Conservation (phyloP, 345 rosid species). For the Citrus inodora region DNA sequence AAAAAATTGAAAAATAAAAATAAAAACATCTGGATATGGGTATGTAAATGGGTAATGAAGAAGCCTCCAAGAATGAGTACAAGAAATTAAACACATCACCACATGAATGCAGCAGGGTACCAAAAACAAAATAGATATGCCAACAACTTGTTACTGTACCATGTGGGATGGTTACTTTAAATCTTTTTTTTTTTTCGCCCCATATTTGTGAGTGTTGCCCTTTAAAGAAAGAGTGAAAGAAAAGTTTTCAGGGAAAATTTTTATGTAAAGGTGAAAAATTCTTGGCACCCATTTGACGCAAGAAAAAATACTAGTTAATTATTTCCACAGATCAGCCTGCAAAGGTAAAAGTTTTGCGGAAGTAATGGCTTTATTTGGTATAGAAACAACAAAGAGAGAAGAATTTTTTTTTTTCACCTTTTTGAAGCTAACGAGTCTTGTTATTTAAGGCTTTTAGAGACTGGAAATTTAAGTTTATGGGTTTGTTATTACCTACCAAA, state of each 20-base stretch:
- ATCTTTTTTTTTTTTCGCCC: not conserved
- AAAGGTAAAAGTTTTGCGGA: not conserved
- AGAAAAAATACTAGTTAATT: not conserved
- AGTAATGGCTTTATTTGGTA: not conserved
- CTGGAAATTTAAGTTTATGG: not conserved
- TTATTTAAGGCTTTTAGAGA: not conserved
- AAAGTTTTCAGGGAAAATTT: slow-evolving; percentile 12
- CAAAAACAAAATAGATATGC: slow-evolving; percentile 25
- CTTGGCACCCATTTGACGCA: slow-evolving; percentile 22
- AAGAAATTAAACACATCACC: not conserved
- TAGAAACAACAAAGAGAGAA: not conserved
- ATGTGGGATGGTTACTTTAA: slow-evolving; percentile 11
- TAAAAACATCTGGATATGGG: too few relatives aligned
- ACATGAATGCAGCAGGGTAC: slow-evolving; percentile 24
- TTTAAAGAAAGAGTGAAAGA: slow-evolving; percentile 16
- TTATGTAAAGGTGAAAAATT: not conserved
- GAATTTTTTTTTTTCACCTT: too few relatives aligned
- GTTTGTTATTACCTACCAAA: not conserved
- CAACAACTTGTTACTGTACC: slow-evolving; percentile 19
- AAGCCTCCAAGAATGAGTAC: not conserved
- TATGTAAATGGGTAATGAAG: too few relatives aligned
- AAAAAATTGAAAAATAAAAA: too few relatives aligned
- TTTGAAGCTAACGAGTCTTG: not conserved
- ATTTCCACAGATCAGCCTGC: not conserved
- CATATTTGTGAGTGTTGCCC: not conserved